Conservation (phyloP, 2,329 filamentous ascomycete species). For the Aureobasidium pullulans region DNA sequence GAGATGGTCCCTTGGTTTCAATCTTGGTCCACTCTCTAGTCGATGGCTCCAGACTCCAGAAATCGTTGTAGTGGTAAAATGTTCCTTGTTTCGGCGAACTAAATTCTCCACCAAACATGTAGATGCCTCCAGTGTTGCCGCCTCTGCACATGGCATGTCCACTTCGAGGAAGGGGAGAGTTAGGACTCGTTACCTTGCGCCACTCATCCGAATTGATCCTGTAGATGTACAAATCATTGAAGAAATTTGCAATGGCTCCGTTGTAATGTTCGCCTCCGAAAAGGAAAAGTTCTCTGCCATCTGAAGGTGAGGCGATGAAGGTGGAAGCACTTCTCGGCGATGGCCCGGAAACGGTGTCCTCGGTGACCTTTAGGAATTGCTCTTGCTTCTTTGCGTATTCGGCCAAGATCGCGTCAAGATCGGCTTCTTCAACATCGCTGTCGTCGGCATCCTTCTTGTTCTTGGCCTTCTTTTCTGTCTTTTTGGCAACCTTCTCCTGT, state of each 20-base stretch:
- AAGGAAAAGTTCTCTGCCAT: conserved; percentile 78
- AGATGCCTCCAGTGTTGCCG: conserved; percentile 76
- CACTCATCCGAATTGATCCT: conserved; percentile 82
- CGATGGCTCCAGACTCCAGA: conserved; percentile 83
- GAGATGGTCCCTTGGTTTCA: conserved; percentile 70
- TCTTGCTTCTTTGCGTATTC: conserved; percentile 89
- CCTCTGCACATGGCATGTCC: conserved; percentile 94
- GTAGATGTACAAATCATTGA: conserved; percentile 60
- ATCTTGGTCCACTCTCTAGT: conserved; percentile 86
- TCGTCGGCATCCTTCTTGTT: conserved; percentile 63
- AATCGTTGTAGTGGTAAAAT: conserved; percentile 99
- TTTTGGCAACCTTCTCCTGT: conserved; percentile 53
- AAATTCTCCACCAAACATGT: conserved; percentile 94
- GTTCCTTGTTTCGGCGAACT: conserved; percentile 94
- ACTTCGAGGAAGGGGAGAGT: conserved; percentile 80
- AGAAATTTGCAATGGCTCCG: conserved; percentile 70
- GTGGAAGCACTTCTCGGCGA: conserved; percentile 72
- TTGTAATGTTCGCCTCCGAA: conserved; percentile 97
- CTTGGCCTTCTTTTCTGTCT: conserved; percentile 86
- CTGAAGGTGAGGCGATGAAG: conserved; percentile 75
- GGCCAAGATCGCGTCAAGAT: conserved; percentile 86
- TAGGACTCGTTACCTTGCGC: conserved; percentile 83
- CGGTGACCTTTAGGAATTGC: conserved; percentile 87
- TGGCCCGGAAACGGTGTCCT: conserved; percentile 65
- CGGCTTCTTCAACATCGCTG: conserved; percentile 85